Conservation (phyloP, 2,329 filamentous ascomycete genomes). For the Hortaea werneckii region DNA sequence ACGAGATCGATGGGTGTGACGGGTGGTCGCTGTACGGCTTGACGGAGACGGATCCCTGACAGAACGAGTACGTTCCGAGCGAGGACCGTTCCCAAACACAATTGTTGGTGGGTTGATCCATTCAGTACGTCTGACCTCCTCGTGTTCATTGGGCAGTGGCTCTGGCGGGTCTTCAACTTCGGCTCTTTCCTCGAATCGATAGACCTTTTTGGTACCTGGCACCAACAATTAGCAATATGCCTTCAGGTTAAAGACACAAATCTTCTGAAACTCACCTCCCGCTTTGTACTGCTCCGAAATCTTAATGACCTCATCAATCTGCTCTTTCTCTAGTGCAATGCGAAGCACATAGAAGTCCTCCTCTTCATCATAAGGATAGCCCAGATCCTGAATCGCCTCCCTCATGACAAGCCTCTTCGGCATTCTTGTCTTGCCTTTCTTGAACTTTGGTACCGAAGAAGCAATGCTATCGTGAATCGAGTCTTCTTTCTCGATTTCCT, state of each 20-base stretch:
- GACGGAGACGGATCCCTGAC: slow-evolving; percentile 16
- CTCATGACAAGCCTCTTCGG: slow-evolving; percentile 71
- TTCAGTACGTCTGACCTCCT: slow-evolving; percentile 26
- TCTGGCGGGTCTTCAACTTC: slow-evolving; percentile 11
- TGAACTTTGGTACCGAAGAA: slow-evolving; percentile 22
- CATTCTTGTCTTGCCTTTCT: slow-evolving; percentile 80
- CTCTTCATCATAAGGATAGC: slow-evolving; percentile 83
- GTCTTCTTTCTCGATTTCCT: slow-evolving; percentile 9
- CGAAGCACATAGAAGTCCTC: slow-evolving; percentile 72
- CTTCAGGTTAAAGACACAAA: neutral
- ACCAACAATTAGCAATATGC: neutral
- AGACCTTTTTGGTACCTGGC: slow-evolving; percentile 26
- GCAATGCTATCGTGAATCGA: slow-evolving; percentile 16
- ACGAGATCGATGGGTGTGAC: slow-evolving; percentile 9
- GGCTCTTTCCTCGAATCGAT: slow-evolving; percentile 25
- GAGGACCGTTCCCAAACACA: slow-evolving; percentile 12
- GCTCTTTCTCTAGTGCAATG: slow-evolving; percentile 75
- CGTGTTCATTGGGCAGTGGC: slow-evolving; percentile 20
- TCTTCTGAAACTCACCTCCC: slow-evolving; percentile 24
- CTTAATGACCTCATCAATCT: slow-evolving; percentile 82
- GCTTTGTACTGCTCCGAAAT: slow-evolving; percentile 64
- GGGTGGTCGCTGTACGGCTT: slow-evolving; percentile 18
- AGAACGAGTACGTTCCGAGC: slow-evolving; percentile 11
- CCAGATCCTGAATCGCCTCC: slow-evolving; percentile 69
- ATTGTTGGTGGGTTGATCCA: slow-evolving; percentile 29